Percentiles rank a stretch among this genome's conserved stretches.
Evolutionary conservation across 306 rosid species (phyloP).

Genomic region (Parietaria judaica): DNA sequence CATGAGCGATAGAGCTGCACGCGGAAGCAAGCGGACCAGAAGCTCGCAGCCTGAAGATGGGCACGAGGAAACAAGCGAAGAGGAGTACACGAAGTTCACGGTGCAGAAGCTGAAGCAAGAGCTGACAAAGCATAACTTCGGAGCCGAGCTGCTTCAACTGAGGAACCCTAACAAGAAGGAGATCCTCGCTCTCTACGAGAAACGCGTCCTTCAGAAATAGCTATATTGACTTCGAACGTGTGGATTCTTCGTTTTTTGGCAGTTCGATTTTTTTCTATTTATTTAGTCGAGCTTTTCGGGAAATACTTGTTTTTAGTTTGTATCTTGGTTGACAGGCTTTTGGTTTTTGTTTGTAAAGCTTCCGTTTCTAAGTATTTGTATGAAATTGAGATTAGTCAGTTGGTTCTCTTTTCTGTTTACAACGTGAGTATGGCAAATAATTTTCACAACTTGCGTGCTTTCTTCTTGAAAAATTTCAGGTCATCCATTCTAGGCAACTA

Average conservation of each 20-base stretch:
- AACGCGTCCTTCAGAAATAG: conserved; percentile 51
- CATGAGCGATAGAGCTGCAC: conserved; percentile 41
- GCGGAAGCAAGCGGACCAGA: conserved; percentile 56
- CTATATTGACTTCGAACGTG: conserved; percentile 17
- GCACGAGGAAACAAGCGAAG: conserved; percentile 58
- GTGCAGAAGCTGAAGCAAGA: conserved; percentile 83
- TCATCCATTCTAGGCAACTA: too few species aligned
- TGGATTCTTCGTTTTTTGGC: not conserved
- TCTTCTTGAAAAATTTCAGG: too few species aligned
- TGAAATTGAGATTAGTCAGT: too few species aligned
- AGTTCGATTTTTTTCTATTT: too few species aligned
- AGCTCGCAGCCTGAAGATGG: conserved; percentile 83
- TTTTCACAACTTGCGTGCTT: too few species aligned
- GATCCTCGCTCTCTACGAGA: conserved; percentile 71
- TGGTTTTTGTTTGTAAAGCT: too few species aligned
- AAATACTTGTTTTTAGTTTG: too few species aligned
- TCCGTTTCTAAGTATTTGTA: too few species aligned
- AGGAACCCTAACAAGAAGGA: conserved; percentile 77
- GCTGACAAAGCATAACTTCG: conserved; percentile 75
- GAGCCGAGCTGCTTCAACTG: conserved; percentile 71
- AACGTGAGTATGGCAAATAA: too few species aligned
- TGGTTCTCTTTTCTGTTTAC: too few species aligned
- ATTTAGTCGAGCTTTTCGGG: too few species aligned
- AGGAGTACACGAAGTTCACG: conserved; percentile 73
- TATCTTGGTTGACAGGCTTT: too few species aligned